Evolutionary conservation across 2,329 filamentous ascomycete genomes (phyloP).

Genomic region (Coleophoma cylindrospora): DNA sequence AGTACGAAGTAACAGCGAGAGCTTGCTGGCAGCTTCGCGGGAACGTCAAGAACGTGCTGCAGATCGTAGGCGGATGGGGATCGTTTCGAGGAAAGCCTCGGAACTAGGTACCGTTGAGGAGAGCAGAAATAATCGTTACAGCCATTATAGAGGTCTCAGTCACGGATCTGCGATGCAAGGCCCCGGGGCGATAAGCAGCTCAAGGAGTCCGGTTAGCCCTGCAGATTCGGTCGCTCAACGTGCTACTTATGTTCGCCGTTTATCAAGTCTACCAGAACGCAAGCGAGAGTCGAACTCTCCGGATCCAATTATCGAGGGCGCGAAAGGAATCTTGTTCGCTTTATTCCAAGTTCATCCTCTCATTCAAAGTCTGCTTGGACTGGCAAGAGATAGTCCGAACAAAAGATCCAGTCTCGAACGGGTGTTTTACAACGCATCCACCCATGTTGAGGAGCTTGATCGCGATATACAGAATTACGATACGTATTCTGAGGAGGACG

Average conservation of each 20-base stretch:
- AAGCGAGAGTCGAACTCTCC: conserved; percentile 55
- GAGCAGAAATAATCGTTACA: conserved; percentile 56
- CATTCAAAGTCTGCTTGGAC: conserved; percentile 59
- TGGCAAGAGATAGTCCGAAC: conserved; percentile 54
- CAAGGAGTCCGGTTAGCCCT: conserved; percentile 51
- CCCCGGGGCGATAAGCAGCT: conserved; percentile 17
- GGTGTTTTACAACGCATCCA: conserved; percentile 64
- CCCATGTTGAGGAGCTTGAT: conserved; percentile 61
- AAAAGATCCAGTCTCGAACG: conserved; percentile 61
- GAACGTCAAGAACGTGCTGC: conserved; percentile 40
- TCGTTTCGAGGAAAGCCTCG: conserved; percentile 53
- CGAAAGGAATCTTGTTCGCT: conserved; percentile 62
- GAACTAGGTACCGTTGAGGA: conserved; percentile 61
- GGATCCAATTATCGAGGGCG: conserved; percentile 58
- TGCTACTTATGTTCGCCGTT: conserved; percentile 55
- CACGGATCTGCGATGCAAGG: conserved; percentile 65
- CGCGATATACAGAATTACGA: conserved; percentile 61
- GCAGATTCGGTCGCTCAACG: conserved; percentile 52
- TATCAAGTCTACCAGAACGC: conserved; percentile 58
- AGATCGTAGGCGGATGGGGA: conserved; percentile 59
- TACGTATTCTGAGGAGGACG: conserved; percentile 42
- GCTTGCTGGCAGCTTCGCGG: conserved; percentile 42
- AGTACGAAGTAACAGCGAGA: conserved; percentile 61
- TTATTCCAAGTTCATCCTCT: conserved; percentile 65
- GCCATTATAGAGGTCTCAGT: conserved; percentile 61